These are phyloP conservation scores for Aspergillus bridgeri DNA, from an alignment of 495 filamentous ascomycete genomes.

Conservation along the genomic window DNA sequence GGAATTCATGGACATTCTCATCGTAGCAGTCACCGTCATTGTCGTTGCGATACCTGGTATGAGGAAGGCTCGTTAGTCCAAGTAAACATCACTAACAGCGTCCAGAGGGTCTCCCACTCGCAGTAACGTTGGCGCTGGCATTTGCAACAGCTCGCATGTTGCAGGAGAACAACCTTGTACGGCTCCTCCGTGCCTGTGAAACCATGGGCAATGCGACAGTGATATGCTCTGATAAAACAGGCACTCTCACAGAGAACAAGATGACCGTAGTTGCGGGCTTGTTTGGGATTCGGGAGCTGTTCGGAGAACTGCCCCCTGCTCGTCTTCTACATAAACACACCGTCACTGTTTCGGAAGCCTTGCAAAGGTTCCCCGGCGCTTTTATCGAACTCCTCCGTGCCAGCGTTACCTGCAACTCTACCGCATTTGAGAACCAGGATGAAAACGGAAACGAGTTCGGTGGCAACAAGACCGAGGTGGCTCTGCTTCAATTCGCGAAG, in stretches of 20 bases:
- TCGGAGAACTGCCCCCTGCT: background rate
- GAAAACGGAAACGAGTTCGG: conserved; percentile 55
- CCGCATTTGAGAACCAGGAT: conserved; percentile 60
- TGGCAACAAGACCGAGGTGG: conserved; percentile 70
- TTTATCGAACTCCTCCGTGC: conserved; percentile 50
- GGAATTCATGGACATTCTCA: conserved; percentile 62
- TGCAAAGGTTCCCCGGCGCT: conserved; percentile 19
- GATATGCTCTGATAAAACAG: conserved; percentile 68
- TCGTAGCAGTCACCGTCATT: conserved; percentile 65
- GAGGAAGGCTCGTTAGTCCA: conserved; percentile 1
- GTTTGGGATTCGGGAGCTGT: conserved; percentile 40
- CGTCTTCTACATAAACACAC: conserved; percentile 9
- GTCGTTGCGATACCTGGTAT: conserved; percentile 63
- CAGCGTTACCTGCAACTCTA: conserved; percentile 63
- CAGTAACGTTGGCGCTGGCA: conserved; percentile 65
- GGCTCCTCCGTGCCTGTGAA: conserved; percentile 62
- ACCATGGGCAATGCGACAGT: conserved; percentile 71
- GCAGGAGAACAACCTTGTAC: conserved; percentile 66
- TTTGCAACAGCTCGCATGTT: conserved; percentile 70
- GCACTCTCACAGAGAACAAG: conserved; percentile 65
- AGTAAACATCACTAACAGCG: conserved; percentile 13
- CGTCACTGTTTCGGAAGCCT: conserved; percentile 9
- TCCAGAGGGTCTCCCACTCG: conserved; percentile 61
- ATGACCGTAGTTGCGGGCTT: conserved; percentile 67
- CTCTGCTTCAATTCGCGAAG: conserved; percentile 57